Percentiles rank a stretch among this genome's conserved stretches.
Evolutionary conservation across 345 rosid species (phyloP).

Genomic region (Sisymbrium altissimum): DNA sequence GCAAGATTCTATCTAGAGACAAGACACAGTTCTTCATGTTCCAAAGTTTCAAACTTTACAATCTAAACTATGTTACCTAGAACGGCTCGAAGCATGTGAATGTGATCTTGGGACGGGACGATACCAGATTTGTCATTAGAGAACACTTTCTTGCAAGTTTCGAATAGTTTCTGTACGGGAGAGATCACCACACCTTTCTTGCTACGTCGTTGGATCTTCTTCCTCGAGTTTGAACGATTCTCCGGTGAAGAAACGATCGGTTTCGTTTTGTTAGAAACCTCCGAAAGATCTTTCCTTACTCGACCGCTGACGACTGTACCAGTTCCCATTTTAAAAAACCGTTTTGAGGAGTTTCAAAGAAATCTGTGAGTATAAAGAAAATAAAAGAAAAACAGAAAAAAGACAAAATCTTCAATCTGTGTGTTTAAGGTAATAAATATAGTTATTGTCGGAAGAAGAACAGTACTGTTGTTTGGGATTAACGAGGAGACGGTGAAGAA

Average conservation of each 20-base stretch:
- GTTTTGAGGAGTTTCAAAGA: too few species aligned
- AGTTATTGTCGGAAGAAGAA: too few species aligned
- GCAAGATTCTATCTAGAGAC: not conserved
- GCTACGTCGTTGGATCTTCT: conserved; percentile 20
- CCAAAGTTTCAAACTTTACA: not conserved
- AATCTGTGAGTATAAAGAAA: too few species aligned
- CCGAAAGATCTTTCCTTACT: conserved; percentile 16
- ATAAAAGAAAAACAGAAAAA: too few species aligned
- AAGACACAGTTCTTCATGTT: not conserved
- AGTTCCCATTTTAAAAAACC: conserved; percentile 1
- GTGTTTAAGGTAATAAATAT: not conserved
- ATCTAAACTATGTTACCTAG: conserved; percentile 57
- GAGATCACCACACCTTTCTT: conserved; percentile 12
- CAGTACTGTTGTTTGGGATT: too few species aligned
- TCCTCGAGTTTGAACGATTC: conserved; percentile 20
- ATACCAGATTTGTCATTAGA: conserved; percentile 42
- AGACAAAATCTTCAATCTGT: not conserved
- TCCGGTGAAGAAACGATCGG: not conserved
- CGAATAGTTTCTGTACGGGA: conserved; percentile 65
- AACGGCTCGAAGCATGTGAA: conserved; percentile 57
- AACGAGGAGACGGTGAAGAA: too few species aligned
- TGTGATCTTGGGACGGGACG: conserved; percentile 58
- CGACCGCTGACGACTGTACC: conserved; percentile 5
- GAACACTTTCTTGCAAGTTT: conserved; percentile 79
- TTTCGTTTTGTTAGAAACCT: not conserved